Evolutionary conservation across 83 land plant species (phyloP), one percentile per base, ranked within the genome.

Genomic region (Picea abies): DNA sequence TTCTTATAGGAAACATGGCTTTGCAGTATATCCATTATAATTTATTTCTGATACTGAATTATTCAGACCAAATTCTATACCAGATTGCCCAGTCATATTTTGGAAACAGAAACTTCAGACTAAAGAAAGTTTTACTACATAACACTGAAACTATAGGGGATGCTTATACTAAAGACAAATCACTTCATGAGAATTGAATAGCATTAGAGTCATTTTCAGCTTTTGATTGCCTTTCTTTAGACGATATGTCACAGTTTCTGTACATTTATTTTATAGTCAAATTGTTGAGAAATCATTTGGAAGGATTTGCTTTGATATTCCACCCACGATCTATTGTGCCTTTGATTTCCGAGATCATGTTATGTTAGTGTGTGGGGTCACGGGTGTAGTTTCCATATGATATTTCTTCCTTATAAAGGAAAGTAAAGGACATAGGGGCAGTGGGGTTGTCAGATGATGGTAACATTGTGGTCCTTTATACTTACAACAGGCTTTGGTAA

Each of bases 71-170:
- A 70, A 16, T 37, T 70, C 22, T 35, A 70, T 70, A 70, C 75
- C 75, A 70, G 32, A 19, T 22, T 60, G 80, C 63, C 20, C 17
- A 9, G 52, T 79, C 60, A 8, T 35, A 79, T 44, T 79, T 79
- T 60, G 39, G 47, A 79, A 37, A 60, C 4, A n/a, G 14, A 73
- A 9, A 10, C 20, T 73, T 47, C 47, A 73, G 77, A 73, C 26
- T 73, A 44, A 20, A 44, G 77, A n/a, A 20, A 44, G 25, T 73
- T n/a, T 44, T n/a, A 22, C 77, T 0, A 44, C 58, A 44, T 41
- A 47, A 1, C n/a, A 44, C 47, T 73, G 9, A 17, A 73, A 73
- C 44, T n/a, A 52, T 12, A 44, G 41, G 20, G 5, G 12, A 25
- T 35, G n/a, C 5, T 8, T 5, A 44, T 44, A 22, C 35, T 17